These are phyloP conservation scores for Tuber borchii DNA, from an alignment of 495 filamentous ascomycete species.

Conservation along the genomic window DNA sequence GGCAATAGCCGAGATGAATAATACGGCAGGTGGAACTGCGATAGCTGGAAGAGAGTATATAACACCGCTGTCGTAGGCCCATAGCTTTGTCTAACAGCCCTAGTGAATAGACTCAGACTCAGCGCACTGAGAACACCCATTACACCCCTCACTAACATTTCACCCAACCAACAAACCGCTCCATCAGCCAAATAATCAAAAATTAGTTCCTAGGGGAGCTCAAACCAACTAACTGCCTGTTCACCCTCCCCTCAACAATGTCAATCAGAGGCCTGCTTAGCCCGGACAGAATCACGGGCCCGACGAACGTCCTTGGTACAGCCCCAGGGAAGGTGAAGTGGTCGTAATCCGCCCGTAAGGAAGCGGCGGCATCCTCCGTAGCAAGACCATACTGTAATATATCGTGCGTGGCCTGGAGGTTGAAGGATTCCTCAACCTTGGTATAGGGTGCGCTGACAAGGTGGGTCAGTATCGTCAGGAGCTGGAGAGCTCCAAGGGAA, in stretches of 20 bases:
- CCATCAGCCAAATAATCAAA: constrained; percentile 12
- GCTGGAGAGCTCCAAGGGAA: constrained; percentile 54
- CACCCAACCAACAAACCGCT: not conserved
- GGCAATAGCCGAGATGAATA: constrained; percentile 89
- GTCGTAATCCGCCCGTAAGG: constrained; percentile 62
- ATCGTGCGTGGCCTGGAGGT: constrained; percentile 90
- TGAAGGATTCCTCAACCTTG: constrained; percentile 99
- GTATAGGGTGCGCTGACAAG: constrained; percentile 79
- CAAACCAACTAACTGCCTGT: constrained; percentile 51
- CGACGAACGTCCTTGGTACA: constrained; percentile 84
- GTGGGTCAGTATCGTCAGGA: constrained; percentile 64
- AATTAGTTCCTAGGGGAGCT: not conserved
- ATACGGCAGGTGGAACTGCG: constrained; percentile 89
- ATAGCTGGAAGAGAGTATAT: constrained; percentile 74
- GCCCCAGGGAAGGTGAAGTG: constrained; percentile 87
- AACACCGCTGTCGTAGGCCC: constrained; percentile 66
- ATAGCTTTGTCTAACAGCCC: constrained; percentile 59
- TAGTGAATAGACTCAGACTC: constrained; percentile 58
- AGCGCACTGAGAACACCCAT: constrained; percentile 72
- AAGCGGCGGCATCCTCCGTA: constrained; percentile 48
- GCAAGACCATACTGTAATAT: constrained; percentile 75
- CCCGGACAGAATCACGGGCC: constrained; percentile 65
- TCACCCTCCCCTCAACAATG: constrained; percentile 45
- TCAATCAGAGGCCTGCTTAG: constrained; percentile 58
- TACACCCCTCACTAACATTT: constrained; percentile 58